Evolutionary conservation across 352 stramenopile genomes (phyloP), one percentile per base, ranked within the genome.

Genomic region (Globisporangium middletonii): DNA sequence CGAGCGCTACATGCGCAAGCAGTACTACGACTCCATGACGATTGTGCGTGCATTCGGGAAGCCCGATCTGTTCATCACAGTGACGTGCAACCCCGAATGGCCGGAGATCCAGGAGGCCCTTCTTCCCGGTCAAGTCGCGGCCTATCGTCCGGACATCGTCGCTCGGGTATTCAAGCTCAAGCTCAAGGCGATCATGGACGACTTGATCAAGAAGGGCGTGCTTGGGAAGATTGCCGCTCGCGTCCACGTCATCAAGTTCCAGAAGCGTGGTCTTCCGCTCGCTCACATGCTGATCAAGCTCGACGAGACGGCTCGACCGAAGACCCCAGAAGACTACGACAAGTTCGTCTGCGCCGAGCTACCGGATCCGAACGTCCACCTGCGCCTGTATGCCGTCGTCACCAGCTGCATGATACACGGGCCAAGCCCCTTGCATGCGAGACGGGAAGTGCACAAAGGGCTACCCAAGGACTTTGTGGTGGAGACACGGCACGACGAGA

Each of bases 381-480:
- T 49, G 1, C 18, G 30, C 4, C 57, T 71, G 2, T 63, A 53
- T 38, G 23, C 43, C 1, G 56, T 55, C 7, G 49, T 64, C 12
- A 48, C 53, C 3, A 49, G 30, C 1, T 58, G 43, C 19, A 64
- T 67, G 45, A 66, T 64, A 15, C 54, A 69, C 30, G 50, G 56
- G 8, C 64, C 16, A 33, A 0, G 44, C 33, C 4, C 19, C 57
- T 0, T 75, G 62, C 33, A 52, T 65, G n/a, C 43, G 65, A n/a
- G 60, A 72, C 27, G 57, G 57, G 0, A 66, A 60, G 19, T 73
- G 66, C 33, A 64, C 54, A 11, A 78, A 78, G 47, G 48, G 52
- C 1, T 73, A 63, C 30, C 63, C 0, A 75, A 72, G 30, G 19
- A 43, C 1, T 66, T 69, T 12, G 4, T 27, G 0, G 55, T 56